Base-by-base conservation (phyloP, 768 basidiomycete genomes). In the Clitopilus passeckerianus region DNA sequence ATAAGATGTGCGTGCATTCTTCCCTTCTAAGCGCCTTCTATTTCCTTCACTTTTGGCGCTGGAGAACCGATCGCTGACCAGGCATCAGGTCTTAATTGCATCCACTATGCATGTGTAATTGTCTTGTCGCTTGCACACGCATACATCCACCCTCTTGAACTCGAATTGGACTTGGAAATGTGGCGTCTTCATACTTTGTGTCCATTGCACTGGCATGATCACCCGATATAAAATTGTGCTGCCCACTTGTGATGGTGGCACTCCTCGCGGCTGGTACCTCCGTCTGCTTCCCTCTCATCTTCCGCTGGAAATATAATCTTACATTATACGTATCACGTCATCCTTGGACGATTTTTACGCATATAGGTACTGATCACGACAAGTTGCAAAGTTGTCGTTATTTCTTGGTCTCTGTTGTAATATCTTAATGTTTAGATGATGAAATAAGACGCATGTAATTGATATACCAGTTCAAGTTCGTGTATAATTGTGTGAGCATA, bases 1-100 rank as follows among this genome's bases (percentile, higher is more conserved):
- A 92, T 73, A 93, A 91, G 78, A 94, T 94, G 91, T 94, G 81
- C 85, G 91, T 87, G 46, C 16, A 50, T 50, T 50, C 46, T 50
- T 50, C 46, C 18, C 46, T 50, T 50, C 20, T 50, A 30, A 30
- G 22, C 46, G 15, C 55, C 23, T 59, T 62, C 53, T 58, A 55
- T 58, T 64, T 57, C 57, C 54, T 54, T 60, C 60, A 61, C 60
- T 55, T 61, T 56, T 60, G 57, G 58, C 61, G 8, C 34, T 50
- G 53, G 65, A 67, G 74, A 74, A 71, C 34, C 70, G 71, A 74
- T 76, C 75, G 75, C 87, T 89, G 82, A 89, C 77, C 81, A 74
- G 77, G 77, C 80, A 81, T 82, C 85, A 89, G 87, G 87, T 87
- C 86, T 71, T 89, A 75, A 89, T 84, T 65, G 60, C 63, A 67